Conservation (phyloP, 441 rosid genomes). For the Adansonia rubrostipa region DNA sequence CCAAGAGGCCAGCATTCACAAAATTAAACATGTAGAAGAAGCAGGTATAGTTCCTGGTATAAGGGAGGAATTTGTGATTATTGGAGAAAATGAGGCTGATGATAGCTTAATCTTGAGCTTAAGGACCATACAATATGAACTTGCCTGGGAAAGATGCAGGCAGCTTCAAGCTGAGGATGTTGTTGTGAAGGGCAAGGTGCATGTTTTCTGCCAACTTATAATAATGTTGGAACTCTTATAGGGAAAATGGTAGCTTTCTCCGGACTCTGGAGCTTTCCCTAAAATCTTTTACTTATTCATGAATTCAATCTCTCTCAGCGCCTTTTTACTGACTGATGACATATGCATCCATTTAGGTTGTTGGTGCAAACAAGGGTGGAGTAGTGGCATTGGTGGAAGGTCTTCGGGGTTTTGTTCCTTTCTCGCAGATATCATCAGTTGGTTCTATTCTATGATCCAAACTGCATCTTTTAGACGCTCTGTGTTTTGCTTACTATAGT, state of each 20-base stretch:
- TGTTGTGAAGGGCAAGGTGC: slow-evolving; percentile 81
- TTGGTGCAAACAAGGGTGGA: slow-evolving; percentile 95
- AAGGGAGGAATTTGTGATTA: slow-evolving; percentile 78
- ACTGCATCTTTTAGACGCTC: not conserved
- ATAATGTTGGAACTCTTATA: slow-evolving; percentile 2
- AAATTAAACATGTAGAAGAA: slow-evolving; percentile 73
- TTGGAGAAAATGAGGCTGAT: slow-evolving; percentile 80
- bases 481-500: not conserved
- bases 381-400: slow-evolving; percentile 85
- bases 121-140: slow-evolving; percentile 66
- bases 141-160: slow-evolving; percentile 96
- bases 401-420: slow-evolving; percentile 92
- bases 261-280: not conserved
- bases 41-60: slow-evolving; percentile 91
- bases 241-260: not conserved
- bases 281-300: not conserved
- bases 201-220: slow-evolving; percentile 22
- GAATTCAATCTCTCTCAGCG: not conserved
- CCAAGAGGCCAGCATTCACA: slow-evolving; percentile 81
- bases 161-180: slow-evolving; percentile 99
- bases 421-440: slow-evolving; percentile 91
- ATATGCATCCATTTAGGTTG: slow-evolving; percentile 51
- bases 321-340: slow-evolving; percentile 10
- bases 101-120: slow-evolving; percentile 88
- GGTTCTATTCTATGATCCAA: slow-evolving; percentile 37